phyloP scores from a whole-genome alignment of 2,329 filamentous ascomycete genomes.

The Cladophialophora bantiana region DNA sequence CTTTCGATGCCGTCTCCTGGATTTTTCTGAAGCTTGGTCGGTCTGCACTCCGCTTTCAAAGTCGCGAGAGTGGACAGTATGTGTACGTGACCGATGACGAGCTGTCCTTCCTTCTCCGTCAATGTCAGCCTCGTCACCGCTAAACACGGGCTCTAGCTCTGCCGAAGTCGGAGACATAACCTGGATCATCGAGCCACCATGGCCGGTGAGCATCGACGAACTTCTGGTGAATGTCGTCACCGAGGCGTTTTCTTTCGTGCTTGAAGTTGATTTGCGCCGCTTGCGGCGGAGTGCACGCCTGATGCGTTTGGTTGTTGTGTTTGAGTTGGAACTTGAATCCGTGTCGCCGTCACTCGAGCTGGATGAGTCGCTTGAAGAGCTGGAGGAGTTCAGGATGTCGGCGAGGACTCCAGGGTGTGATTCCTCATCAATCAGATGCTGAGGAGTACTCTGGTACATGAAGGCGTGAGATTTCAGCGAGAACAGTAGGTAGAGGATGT shows the following conservation, averaged over 20 bases:
- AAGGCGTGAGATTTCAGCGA: slow-evolving; percentile 92
- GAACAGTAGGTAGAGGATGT: slow-evolving; percentile 83
- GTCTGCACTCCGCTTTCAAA: slow-evolving; percentile 50
- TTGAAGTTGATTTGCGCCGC: slow-evolving; percentile 77
- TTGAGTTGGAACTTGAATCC: slow-evolving; percentile 70
- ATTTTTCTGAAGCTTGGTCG: slow-evolving; percentile 37
- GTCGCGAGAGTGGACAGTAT: slow-evolving; percentile 51
- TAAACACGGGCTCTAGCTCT: slow-evolving; percentile 45
- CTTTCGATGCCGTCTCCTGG: slow-evolving; percentile 46
- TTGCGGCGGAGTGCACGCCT: slow-evolving; percentile 75
- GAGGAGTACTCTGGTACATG: slow-evolving; percentile 90
- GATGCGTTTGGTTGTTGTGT: slow-evolving; percentile 76
- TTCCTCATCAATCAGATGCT: slow-evolving; percentile 91
- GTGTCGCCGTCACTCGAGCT: slow-evolving; percentile 65
- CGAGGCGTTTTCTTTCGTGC: slow-evolving; percentile 68
- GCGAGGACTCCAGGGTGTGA: slow-evolving; percentile 83
- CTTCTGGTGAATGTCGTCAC: slow-evolving; percentile 48
- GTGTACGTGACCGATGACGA: slow-evolving; percentile 34
- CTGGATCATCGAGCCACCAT: slow-evolving; percentile 34
- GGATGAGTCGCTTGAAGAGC: slow-evolving; percentile 62
- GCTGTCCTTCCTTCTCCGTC: slow-evolving; percentile 52
- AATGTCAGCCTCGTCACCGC: slow-evolving; percentile 62
- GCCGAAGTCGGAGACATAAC: slow-evolving; percentile 24
- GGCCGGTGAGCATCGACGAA: slow-evolving; percentile 49
- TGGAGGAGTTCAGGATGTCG: slow-evolving; percentile 78